A percentile compares a stretch with the other conserved stretches of the same genome.
phyloP scores from a whole-genome alignment of 768 basidiomycete species.

The Boletus vermiculosoides region DNA sequence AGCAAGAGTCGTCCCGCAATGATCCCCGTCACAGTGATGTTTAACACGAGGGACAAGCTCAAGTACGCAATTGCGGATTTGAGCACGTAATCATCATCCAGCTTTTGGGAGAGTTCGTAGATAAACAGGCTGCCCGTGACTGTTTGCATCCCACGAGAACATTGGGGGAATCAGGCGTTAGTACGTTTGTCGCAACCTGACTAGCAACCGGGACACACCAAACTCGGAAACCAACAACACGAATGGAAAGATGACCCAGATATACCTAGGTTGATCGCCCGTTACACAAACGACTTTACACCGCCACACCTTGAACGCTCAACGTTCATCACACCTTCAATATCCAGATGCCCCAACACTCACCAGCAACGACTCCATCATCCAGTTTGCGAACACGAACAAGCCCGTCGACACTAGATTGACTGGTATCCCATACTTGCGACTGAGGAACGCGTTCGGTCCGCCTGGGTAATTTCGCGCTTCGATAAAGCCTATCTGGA shows the following conservation, averaged over 20 bases:
- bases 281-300: slow-evolving; percentile 19
- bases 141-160: background rate
- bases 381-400: slow-evolving; percentile 21
- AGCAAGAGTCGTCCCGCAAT: slow-evolving; percentile 17
- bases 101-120: background rate
- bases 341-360: slow-evolving; percentile 1
- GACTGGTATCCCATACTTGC: background rate
- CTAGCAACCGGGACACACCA: slow-evolving; percentile 4
- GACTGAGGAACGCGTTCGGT: slow-evolving; percentile 8
- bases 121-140: slow-evolving; percentile 9
- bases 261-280: slow-evolving; percentile 8
- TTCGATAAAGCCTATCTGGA: slow-evolving; percentile 18
- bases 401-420: slow-evolving; percentile 3
- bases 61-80: slow-evolving; percentile 5
- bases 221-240: slow-evolving; percentile 10
- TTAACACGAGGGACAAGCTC: slow-evolving; percentile 13
- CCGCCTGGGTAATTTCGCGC: slow-evolving; percentile 15
- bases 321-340: background rate
- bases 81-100: background rate
- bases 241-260: slow-evolving; percentile 8
- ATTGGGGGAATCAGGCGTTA: background rate
- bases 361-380: slow-evolving; percentile 23
- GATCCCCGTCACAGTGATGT: slow-evolving; percentile 16
- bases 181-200: background rate
- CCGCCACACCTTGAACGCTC: slow-evolving; percentile 21